These are phyloP conservation scores for Neurospora intermedia DNA, from an alignment of 495 filamentous ascomycete genomes.

Conservation along the genomic window DNA sequence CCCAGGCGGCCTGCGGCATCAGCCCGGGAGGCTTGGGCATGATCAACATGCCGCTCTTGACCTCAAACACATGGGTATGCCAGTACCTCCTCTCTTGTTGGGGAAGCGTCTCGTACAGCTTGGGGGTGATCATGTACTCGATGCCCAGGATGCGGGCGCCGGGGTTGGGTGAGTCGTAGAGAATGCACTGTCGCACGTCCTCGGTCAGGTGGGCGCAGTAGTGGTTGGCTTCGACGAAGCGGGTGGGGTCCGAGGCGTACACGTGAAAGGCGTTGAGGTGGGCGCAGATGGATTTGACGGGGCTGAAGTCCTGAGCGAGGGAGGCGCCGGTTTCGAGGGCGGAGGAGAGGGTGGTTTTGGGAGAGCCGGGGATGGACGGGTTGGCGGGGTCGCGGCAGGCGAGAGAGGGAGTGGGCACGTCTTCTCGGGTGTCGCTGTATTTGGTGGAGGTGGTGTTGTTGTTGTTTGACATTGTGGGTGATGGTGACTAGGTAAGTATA, in stretches of 20 bases:
- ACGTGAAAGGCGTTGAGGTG: conserved; percentile 81
- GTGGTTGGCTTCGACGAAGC: conserved; percentile 70
- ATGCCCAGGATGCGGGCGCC: conserved; percentile 71
- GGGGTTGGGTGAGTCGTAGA: conserved; percentile 60
- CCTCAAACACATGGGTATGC: conserved; percentile 79
- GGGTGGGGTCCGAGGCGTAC: conserved; percentile 57
- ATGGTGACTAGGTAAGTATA: no score
- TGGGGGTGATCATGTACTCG: conserved; percentile 83
- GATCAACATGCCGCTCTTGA: conserved; percentile 76
- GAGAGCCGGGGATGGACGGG: conserved; percentile 31
- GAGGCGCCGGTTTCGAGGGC: conserved; percentile 57
- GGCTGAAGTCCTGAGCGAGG: conserved; percentile 51
- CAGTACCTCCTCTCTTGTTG: conserved; percentile 59
- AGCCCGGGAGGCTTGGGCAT: conserved; percentile 56
- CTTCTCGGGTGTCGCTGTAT: background rate
- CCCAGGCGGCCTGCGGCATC: conserved; percentile 52
- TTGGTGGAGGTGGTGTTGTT: no score
- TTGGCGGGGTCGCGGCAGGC: background rate
- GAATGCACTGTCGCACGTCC: conserved; percentile 64
- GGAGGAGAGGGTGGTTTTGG: conserved; percentile 43
- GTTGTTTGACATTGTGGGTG: no score
- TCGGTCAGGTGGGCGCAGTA: conserved; percentile 76
- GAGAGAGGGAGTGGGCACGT: background rate
- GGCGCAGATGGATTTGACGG: conserved; percentile 68
- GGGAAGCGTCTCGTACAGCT: conserved; percentile 55